phyloP scores from a whole-genome alignment of 1,284 basidiomycete species.

The Pseudozyma sp. region DNA sequence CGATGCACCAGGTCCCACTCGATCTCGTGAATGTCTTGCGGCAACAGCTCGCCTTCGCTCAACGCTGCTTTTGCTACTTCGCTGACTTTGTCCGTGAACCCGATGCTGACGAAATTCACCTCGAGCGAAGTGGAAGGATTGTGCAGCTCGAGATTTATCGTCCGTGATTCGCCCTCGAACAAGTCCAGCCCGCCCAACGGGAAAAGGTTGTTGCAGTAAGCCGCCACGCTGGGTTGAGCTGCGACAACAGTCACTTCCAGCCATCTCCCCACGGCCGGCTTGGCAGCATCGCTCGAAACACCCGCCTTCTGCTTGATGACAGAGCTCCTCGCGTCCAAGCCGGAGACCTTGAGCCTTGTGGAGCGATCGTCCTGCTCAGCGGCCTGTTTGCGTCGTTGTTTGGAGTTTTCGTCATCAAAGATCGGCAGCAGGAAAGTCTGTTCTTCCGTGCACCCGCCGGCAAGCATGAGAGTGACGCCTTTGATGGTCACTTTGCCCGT shows the following conservation, averaged over 20 bases:
- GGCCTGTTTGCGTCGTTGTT: constrained; percentile 74
- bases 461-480: constrained; percentile 81
- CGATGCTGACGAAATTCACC: constrained; percentile 84
- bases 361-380: constrained; percentile 73
- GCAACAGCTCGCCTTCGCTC: constrained; percentile 78
- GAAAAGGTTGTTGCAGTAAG: constrained; percentile 85
- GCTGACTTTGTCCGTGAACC: constrained; percentile 89
- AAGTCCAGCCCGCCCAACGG: constrained; percentile 88
- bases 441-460: constrained; percentile 76
- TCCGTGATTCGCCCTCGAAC: constrained; percentile 89
- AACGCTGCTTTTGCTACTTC: constrained; percentile 80
- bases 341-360: constrained; percentile 79
- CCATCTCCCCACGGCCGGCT: constrained; percentile 13
- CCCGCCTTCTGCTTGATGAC: constrained; percentile 31
- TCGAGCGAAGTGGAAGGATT: constrained; percentile 79
- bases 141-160: constrained; percentile 84
- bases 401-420: constrained; percentile 79
- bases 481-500: constrained; percentile 79
- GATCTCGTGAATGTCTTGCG: constrained; percentile 89
- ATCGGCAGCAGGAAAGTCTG: constrained; percentile 81
- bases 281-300: not conserved
- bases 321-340: constrained; percentile 74
- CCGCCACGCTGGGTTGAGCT: constrained; percentile 85
- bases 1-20: constrained; percentile 83
- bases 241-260: constrained; percentile 83